A percentile compares a stretch with the other conserved stretches of the same genome.
Conservation (phyloP, 2,329 filamentous ascomycete genomes). For the Keithomyces neogunnii region DNA sequence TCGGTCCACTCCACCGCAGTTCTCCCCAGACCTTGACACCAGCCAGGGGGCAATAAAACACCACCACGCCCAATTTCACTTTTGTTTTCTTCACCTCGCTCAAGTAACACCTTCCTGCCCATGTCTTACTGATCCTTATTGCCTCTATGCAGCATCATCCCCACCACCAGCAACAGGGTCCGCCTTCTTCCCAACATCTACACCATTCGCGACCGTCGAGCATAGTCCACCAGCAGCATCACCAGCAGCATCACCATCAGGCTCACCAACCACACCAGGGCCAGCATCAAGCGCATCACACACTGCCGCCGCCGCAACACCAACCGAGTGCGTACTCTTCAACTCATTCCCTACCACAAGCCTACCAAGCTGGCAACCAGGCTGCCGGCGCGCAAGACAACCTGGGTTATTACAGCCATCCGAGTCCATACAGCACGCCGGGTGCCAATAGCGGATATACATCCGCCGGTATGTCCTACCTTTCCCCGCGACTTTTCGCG, state of each 20-base stretch:
- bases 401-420: slow-evolving; percentile 67
- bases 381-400: slow-evolving; percentile 54
- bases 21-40: slow-evolving; percentile 36
- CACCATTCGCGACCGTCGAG: slow-evolving; percentile 65
- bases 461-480: slow-evolving; percentile 62
- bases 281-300: slow-evolving; percentile 39
- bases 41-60: slow-evolving; percentile 42
- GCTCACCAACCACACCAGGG: slow-evolving; percentile 49
- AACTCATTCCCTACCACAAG: slow-evolving; percentile 53
- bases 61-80: slow-evolving; percentile 36
- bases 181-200: slow-evolving; percentile 54
- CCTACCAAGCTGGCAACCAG: slow-evolving; percentile 61
- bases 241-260: slow-evolving; percentile 21
- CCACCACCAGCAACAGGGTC: slow-evolving; percentile 66
- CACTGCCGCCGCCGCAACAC: slow-evolving; percentile 32
- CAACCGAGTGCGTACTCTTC: slow-evolving; percentile 62
- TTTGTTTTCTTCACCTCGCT: slow-evolving; percentile 26
- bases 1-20: slow-evolving; percentile 26
- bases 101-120: slow-evolving; percentile 27
- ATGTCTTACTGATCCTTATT: slow-evolving; percentile 48
- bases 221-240: slow-evolving; percentile 58
- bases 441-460: slow-evolving; percentile 78
- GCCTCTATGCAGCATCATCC: slow-evolving; percentile 67
- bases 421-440: slow-evolving; percentile 75
- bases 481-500: neutral